Evolutionary conservation across 2,329 filamentous ascomycete genomes (phyloP).

Genomic region (Epichloe hybrida): DNA sequence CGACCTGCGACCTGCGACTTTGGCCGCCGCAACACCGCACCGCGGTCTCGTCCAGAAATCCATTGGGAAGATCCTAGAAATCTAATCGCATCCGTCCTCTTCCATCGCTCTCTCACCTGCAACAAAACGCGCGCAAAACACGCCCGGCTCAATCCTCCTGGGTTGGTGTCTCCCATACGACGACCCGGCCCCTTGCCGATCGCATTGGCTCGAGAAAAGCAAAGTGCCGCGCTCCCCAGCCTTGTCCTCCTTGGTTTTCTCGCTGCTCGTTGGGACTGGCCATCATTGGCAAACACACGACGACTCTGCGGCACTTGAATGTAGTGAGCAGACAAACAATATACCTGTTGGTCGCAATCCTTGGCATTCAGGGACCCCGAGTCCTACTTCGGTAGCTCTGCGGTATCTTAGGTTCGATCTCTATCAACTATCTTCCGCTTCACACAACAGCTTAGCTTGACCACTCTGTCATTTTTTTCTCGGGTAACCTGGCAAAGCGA

Average conservation of each 20-base stretch:
- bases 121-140: background rate
- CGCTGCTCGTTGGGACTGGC: too few relatives aligned
- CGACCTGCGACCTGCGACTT: background rate
- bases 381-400: background rate
- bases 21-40: background rate
- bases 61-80: background rate
- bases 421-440: background rate
- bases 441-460: background rate
- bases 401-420: background rate
- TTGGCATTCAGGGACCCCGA: background rate
- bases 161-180: background rate
- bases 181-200: background rate
- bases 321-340: background rate
- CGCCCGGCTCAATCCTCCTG: background rate
- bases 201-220: background rate
- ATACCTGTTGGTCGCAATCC: background rate
- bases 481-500: background rate
- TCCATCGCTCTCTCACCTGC: background rate
- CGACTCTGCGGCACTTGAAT: background rate
- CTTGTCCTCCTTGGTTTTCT: background rate
- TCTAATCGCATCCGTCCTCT: background rate
- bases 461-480: too few relatives aligned
- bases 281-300: background rate
- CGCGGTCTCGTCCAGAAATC: background rate
- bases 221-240: background rate